A percentile compares a stretch with the other conserved stretches of the same genome.
Conservation (phyloP, 345 rosid species). For the Raphanus raphanistrum region DNA sequence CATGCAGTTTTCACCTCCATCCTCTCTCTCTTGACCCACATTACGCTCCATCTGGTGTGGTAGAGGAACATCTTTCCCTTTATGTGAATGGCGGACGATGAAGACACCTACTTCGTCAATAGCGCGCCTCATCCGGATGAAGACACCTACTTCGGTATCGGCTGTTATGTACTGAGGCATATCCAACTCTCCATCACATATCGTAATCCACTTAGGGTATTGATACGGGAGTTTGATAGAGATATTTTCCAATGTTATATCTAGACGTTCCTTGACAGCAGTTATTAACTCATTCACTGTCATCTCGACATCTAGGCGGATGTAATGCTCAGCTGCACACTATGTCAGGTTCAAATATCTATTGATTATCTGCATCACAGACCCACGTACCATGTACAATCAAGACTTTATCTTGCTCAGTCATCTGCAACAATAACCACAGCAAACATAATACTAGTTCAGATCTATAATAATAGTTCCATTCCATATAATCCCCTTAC, state of each 20-base stretch:
- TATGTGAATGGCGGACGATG: too few relatives aligned
- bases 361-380: neutral
- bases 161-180: neutral
- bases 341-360: neutral
- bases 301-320: too few relatives aligned
- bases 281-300: too few relatives aligned
- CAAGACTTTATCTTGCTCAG: neutral
- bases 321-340: neutral
- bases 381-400: neutral
- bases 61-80: too few relatives aligned
- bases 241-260: too few relatives aligned
- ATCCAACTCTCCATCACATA: neutral
- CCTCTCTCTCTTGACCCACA: too few relatives aligned
- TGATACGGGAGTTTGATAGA: neutral
- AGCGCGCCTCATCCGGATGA: neutral
- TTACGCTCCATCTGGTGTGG: too few relatives aligned
- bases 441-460: too few relatives aligned
- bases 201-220: neutral
- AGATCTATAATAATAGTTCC: too few relatives aligned
- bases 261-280: neutral
- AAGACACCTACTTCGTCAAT: neutral
- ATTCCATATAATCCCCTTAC: too few relatives aligned
- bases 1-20: too few relatives aligned
- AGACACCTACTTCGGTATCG: neutral
- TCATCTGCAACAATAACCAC: neutral